phyloP scores from a whole-genome alignment of 2,329 filamentous ascomycete species.

The Sphaerulina vaccinii region DNA sequence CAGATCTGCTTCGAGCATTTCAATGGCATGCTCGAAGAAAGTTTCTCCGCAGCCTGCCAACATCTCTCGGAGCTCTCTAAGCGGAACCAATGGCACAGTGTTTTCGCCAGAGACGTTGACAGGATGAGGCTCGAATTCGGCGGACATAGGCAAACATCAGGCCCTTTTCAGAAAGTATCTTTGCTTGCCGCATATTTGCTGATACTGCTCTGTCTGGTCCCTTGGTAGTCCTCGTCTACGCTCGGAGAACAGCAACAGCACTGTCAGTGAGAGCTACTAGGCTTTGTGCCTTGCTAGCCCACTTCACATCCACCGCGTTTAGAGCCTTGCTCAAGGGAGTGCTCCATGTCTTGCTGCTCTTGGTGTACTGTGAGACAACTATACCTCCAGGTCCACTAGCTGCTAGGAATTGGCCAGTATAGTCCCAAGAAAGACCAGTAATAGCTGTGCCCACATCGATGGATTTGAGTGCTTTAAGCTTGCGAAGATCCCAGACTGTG shows the following conservation, averaged over 20 bases:
- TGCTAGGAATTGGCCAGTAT: constrained; percentile 88
- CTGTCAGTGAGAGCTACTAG: constrained; percentile 78
- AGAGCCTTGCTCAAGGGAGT: constrained; percentile 78
- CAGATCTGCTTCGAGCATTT: too few relatives aligned
- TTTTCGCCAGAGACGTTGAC: too few relatives aligned
- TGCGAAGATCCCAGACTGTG: constrained; percentile 88
- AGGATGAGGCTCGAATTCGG: too few relatives aligned
- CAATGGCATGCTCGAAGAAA: too few relatives aligned
- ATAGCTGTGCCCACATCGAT: constrained; percentile 80
- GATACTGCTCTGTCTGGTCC: too few relatives aligned
- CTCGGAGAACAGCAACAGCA: constrained; percentile 65
- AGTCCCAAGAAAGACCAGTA: constrained; percentile 81
- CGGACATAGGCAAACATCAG: too few relatives aligned
- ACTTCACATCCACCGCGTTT: constrained; percentile 69
- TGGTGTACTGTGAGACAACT: constrained; percentile 85
- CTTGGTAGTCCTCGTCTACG: constrained; percentile 9
- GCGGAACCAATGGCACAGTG: too few relatives aligned
- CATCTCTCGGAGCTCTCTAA: too few relatives aligned
- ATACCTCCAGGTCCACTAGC: constrained; percentile 76
- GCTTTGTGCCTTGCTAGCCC: constrained; percentile 73
- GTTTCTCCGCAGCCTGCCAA: too few relatives aligned
- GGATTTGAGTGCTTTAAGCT: constrained; percentile 77
- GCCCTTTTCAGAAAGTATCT: too few relatives aligned
- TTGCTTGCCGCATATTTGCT: too few relatives aligned
- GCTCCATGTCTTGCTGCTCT: constrained; percentile 83